phyloP scores from a whole-genome alignment of 1,139 yeast genomes.

The Keqinozyma sinolaborantium region DNA sequence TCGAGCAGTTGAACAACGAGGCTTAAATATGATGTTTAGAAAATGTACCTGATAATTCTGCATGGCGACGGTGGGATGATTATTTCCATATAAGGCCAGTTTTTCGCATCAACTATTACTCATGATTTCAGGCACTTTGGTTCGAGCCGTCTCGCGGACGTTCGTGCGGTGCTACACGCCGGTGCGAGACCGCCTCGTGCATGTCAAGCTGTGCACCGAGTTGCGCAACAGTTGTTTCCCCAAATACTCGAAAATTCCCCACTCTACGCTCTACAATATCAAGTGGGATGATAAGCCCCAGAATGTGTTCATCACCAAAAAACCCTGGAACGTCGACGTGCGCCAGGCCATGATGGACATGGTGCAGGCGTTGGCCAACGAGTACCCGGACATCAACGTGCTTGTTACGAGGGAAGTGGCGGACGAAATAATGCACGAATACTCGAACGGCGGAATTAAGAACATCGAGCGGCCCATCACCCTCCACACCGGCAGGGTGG shows the following conservation, averaged over 20 bases:
- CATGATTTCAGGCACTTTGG: too few relatives aligned
- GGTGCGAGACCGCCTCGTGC: too few relatives aligned
- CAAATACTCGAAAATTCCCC: background rate
- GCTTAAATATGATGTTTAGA: too few relatives aligned
- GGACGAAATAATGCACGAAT: conserved; percentile 57
- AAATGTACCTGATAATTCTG: background rate
- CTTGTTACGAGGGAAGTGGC: conserved; percentile 76
- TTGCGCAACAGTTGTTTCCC: background rate
- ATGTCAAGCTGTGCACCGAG: background rate
- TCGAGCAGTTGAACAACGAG: conserved; percentile 28
- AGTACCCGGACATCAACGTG: conserved; percentile 69
- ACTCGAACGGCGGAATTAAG: conserved; percentile 4
- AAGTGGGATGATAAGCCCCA: conserved; percentile 50
- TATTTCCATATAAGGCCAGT: too few relatives aligned
- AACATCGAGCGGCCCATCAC: conserved; percentile 3
- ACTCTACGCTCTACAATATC: conserved; percentile 39
- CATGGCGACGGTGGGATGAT: too few relatives aligned
- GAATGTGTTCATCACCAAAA: conserved; percentile 76
- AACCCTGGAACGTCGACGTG: conserved; percentile 73
- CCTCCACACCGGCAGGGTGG: conserved; percentile 53
- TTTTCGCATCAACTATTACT: too few relatives aligned
- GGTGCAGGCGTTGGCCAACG: conserved; percentile 49
- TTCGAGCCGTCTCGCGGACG: too few relatives aligned
- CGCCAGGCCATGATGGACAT: conserved; percentile 65
- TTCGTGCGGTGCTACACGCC: too few relatives aligned